Evolutionary conservation across 495 filamentous ascomycete genomes (phyloP), one percentile per base, ranked within the genome.

Genomic region (Corynascus novoguineensis): DNA sequence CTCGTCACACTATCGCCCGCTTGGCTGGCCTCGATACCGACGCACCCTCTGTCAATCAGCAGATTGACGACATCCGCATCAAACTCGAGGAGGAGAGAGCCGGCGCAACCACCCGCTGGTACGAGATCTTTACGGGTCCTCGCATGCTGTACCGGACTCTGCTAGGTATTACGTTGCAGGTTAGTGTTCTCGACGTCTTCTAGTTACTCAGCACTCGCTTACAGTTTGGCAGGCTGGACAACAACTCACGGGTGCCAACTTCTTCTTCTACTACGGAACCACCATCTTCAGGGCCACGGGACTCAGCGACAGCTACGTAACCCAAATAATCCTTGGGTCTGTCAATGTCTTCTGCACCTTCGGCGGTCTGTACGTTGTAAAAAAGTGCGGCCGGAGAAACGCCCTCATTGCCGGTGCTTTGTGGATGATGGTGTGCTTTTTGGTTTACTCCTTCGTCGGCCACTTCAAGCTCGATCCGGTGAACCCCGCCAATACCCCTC

Each of bases 181-280:
- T 59, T 17, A 49, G 52, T 50, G 17, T 21, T 21, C 21, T 9
- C 15, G 9, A 8, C 8, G 6, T 9, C 34, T 7, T 35, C 19
- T 24, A 2, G 14, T 45, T 22, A 25, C 4, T 8, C 25, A 17
- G 46, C 25, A 15, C 24, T 7, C 12, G 27, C 51, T 59, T 31
- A 56, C 51, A 31, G 17, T 40, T 27, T 12, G 8, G 9, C 55
- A 64, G 70, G 81, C 83, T 10, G 77, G 87, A 27, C 87, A 90
- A 67, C 88, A 82, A 68, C 73, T 87, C 14, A 85, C 84, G 32
- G 84, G 85, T 49, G 86, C 83, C 57, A 90, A 90, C 70, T 91
- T 87, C 75, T 85, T 89, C 72, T 90, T 91, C 75, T 90, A 90
- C 73, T 91, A 88, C 68, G 86, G 87, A 45, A 87, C 86, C 60